Conservation (phyloP, 805 yeast genomes). For the Myxozyma lipomycoides region DNA sequence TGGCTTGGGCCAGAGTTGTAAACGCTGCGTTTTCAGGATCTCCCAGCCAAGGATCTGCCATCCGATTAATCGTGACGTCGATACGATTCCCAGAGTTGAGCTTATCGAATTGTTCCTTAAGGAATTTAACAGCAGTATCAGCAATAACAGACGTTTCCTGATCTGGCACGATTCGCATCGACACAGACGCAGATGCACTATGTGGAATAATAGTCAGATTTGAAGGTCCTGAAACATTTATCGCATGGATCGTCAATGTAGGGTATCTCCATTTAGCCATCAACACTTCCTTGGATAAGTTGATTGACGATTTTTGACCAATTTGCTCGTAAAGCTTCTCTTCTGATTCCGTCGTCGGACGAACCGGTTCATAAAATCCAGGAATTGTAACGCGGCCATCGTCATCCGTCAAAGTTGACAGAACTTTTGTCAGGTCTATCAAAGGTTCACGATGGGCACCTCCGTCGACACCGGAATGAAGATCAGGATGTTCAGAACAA, state of each 20-base stretch:
- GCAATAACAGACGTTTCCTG: conserved; percentile 66
- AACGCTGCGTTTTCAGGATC: conserved; percentile 75
- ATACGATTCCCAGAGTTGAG: conserved; percentile 61
- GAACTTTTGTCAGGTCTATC: conserved; percentile 69
- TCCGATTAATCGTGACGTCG: conserved; percentile 60
- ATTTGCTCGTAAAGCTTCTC: conserved; percentile 59
- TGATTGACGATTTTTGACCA: conserved; percentile 38
- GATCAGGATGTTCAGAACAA: conserved; percentile 70
- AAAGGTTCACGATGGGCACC: conserved; percentile 88
- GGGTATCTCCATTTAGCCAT: conserved; percentile 87
- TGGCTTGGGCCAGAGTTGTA: conserved; percentile 57
- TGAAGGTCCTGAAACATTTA: conserved; percentile 84
- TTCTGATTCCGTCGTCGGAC: conserved; percentile 57
- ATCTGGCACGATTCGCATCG: conserved; percentile 85
- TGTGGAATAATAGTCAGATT: conserved; percentile 88
- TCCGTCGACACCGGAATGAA: conserved; percentile 96
- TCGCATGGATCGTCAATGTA: conserved; percentile 77
- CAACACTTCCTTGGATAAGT: conserved; percentile 44
- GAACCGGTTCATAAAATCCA: conserved; percentile 64
- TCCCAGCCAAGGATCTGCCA: conserved; percentile 96
- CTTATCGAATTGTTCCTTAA: conserved; percentile 47
- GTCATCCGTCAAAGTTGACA: conserved; percentile 57
- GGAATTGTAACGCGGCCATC: conserved; percentile 53
- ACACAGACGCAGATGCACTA: conserved; percentile 66
- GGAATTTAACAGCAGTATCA: conserved; percentile 44